Evolutionary conservation across 23 red algal species (phyloP), one percentile per base, ranked within the genome.

Genomic region (Gracilaria vermiculophylla): DNA sequence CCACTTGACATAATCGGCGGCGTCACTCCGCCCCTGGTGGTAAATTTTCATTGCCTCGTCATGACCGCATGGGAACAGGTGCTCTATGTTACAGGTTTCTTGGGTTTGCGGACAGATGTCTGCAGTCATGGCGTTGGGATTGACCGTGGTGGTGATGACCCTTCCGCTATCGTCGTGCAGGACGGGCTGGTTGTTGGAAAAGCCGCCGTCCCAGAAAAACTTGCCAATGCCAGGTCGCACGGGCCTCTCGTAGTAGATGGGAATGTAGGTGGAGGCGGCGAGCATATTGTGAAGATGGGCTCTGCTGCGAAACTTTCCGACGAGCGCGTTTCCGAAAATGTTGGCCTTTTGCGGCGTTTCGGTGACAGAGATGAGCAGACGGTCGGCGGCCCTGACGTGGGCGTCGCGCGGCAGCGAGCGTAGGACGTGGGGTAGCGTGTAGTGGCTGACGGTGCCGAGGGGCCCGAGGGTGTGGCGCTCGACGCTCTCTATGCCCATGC

Each of bases 341-440:
- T 66, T 60, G 53, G 78, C 28, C 36, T 40, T 47, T 33, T 82
- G 78, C 9, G 78, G 78, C 7, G 78, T 82, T 64, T 82, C 51
- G n/a, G 69, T 88, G n/a, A 88, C 83, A 57, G 69, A 75, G 32
- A 88, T 64, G 9, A 75, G 27, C 19, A 88, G 83, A n/a, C 83
- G 83, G 37, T 69, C 83, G 16, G 83, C 77, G 25, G 83, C 83
- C 20, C 24, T 69, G 69, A 77, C 35, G 43, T 75, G 69, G 16
- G 83, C 69, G 32, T 88, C 83, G 31, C 39, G 62, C 23, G 83
- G 83, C 28, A 88, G 48, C 69, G 73, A 75, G 20, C 56, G 54
- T 15, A 77, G 28, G n/a, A 88, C 32, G 43, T 75, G 69, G 33
- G 83, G 53, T 9, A 48, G 33, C 33, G 52, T 77, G 65, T 60